phyloP scores from a whole-genome alignment of 148 eudicot genomes.

The Spergularia bocconei region DNA sequence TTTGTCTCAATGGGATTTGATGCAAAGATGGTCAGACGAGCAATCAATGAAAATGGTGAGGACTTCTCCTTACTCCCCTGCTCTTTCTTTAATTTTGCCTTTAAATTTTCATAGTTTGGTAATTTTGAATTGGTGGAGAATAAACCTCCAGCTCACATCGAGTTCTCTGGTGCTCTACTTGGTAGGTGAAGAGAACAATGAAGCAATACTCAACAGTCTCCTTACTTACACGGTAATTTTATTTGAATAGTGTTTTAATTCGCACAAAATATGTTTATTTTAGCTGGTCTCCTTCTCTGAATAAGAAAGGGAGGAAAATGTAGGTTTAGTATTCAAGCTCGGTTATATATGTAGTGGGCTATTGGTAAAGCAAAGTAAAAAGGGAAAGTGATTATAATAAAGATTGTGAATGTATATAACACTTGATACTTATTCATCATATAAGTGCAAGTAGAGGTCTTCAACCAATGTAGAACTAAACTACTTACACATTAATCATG shows the following conservation, averaged over 20 bases:
- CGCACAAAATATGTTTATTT: neutral
- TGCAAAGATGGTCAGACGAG: slow-evolving; percentile 9
- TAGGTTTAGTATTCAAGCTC: too few species aligned
- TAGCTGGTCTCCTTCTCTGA: neutral
- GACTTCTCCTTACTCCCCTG: neutral
- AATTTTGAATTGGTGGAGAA: neutral
- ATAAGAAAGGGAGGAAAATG: neutral
- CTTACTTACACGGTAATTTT: slow-evolving; percentile 9
- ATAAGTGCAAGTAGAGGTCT: too few species aligned
- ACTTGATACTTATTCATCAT: too few species aligned
- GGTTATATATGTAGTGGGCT: too few species aligned
- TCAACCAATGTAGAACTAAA: too few species aligned
- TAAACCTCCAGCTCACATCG: neutral
- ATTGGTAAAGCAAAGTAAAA: too few species aligned
- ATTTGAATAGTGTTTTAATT: neutral
- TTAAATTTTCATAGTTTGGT: neutral
- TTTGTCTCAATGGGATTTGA: slow-evolving; percentile 27
- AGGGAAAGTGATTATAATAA: too few species aligned
- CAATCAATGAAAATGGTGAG: slow-evolving; percentile 24
- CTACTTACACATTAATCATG: too few species aligned
- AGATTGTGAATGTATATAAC: too few species aligned
- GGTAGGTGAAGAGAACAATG: slow-evolving; percentile 19
- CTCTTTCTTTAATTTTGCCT: neutral
- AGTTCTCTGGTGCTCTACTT: neutral
- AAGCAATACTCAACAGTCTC: slow-evolving; percentile 23